Percentiles rank a stretch among this genome's conserved stretches.
Conservation (phyloP, 108 stramenopile genomes). For the Chaetoceros tenuissimus region DNA sequence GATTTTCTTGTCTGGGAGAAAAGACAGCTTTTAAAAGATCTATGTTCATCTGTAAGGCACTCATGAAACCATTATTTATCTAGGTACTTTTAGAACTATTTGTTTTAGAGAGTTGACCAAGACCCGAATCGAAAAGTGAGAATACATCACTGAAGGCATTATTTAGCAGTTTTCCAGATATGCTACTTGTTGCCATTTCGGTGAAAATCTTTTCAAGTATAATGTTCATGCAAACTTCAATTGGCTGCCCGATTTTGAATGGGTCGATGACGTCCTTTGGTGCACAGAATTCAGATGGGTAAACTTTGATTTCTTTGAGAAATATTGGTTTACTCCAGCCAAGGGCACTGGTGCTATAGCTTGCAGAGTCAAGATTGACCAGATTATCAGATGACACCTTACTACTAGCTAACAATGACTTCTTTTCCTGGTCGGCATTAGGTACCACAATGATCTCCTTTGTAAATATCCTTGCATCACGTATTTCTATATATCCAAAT, state of each 20-base stretch:
- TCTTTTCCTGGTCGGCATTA: not conserved
- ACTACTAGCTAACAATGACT: not conserved
- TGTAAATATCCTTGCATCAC: constrained; percentile 47
- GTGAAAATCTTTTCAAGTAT: constrained; percentile 31
- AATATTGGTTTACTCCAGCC: constrained; percentile 47
- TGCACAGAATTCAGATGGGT: constrained; percentile 44
- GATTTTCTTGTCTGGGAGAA: too few species aligned
- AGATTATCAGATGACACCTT: not conserved
- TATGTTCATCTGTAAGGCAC: too few species aligned
- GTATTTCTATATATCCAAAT: constrained; percentile 32
- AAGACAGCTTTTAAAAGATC: too few species aligned
- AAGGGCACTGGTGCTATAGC: not conserved
- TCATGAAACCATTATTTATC: too few species aligned
- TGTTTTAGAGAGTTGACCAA: too few species aligned
- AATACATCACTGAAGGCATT: constrained; percentile 52
- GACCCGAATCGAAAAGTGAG: constrained; percentile 3
- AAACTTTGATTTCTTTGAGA: constrained; percentile 23
- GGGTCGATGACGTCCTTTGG: constrained; percentile 26
- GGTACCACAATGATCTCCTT: constrained; percentile 9
- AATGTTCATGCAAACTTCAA: constrained; percentile 34
- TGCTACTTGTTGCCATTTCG: constrained; percentile 51
- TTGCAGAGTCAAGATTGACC: too few species aligned
- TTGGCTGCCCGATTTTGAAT: constrained; percentile 34
- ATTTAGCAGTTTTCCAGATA: constrained; percentile 28
- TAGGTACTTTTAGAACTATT: too few species aligned